Conservation (phyloP, 495 filamentous ascomycete genomes). For the Penicillium maclennaniae region DNA sequence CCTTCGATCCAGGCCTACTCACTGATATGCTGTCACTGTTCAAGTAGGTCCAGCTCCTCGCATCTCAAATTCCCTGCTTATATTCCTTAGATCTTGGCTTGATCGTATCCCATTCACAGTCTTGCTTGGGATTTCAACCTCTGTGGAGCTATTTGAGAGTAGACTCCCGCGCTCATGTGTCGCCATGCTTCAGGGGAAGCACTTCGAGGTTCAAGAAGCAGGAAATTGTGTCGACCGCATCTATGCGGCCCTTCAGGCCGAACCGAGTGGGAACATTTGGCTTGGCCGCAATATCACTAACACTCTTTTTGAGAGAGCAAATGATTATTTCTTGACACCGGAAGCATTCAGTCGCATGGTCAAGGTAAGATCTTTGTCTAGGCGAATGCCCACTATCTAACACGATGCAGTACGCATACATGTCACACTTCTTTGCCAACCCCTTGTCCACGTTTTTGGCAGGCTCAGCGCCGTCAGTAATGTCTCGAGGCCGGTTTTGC, state of each 20-base stretch:
- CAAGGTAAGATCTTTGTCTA: conserved; percentile 54
- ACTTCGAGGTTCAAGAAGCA: conserved; percentile 80
- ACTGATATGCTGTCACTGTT: conserved; percentile 75
- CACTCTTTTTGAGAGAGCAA: conserved; percentile 70
- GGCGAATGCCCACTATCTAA: conserved; percentile 7
- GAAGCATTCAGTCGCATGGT: conserved; percentile 72
- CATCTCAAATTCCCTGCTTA: conserved; percentile 11
- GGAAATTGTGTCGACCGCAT: conserved; percentile 73
- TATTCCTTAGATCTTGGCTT: conserved; percentile 66
- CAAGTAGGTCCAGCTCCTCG: conserved; percentile 47
- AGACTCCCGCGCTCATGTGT: conserved; percentile 74
- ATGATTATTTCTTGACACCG: conserved; percentile 82
- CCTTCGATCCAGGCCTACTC: conserved; percentile 76
- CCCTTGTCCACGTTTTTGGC: conserved; percentile 65
- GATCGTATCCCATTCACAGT: conserved; percentile 87
- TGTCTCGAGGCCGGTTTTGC: conserved; percentile 53
- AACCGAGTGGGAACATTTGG: conserved; percentile 52
- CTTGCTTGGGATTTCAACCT: conserved; percentile 86
- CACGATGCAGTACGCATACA: conserved; percentile 71
- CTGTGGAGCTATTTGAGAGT: conserved; percentile 81
- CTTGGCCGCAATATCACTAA: conserved; percentile 64
- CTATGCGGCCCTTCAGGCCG: conserved; percentile 64
- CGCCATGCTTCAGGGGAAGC: conserved; percentile 64
- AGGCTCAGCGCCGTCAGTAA: conserved; percentile 27
- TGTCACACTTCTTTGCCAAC: conserved; percentile 95